Conservation (phyloP, 148 eudicot species). For the Vaccinium macrocarpon region DNA sequence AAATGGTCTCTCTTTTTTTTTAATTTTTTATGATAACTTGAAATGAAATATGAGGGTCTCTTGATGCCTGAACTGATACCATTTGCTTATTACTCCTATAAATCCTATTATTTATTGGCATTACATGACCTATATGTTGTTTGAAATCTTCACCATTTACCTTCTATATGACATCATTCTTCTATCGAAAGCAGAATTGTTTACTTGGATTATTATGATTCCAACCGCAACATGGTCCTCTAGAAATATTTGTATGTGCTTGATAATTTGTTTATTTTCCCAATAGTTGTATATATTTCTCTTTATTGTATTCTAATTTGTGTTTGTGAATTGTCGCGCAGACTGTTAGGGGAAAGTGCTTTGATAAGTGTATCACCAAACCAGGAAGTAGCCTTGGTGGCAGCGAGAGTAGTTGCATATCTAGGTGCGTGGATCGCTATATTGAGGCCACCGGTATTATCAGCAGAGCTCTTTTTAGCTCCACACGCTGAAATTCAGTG, state of each 20-base stretch:
- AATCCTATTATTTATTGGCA: not conserved
- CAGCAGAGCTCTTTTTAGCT: conserved; percentile 55
- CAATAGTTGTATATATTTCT: not conserved
- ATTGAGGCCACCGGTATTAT: conserved; percentile 82
- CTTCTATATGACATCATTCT: not conserved
- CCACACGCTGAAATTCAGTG: conserved; percentile 20
- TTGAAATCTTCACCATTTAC: not conserved
- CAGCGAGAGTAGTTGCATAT: conserved; percentile 76
- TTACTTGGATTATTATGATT: not conserved
- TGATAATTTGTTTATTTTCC: not conserved
- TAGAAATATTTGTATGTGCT: not conserved
- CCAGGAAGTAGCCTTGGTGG: conserved; percentile 85
- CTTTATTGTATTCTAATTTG: not conserved
- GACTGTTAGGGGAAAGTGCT: conserved; percentile 86
- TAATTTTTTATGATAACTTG: not conserved
- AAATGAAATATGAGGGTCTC: not conserved
- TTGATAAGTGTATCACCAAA: conserved; percentile 82
- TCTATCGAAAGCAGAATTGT: not conserved
- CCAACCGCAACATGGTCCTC: not conserved
- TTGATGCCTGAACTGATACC: not conserved
- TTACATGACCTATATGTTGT: not conserved
- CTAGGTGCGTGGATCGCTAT: conserved; percentile 90
- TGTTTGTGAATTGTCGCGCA: conserved; percentile 19
- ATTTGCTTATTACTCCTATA: too few species aligned
- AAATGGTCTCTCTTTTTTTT: not conserved